Evolutionary conservation across 1,284 basidiomycete species (phyloP).

Genomic region (Waitea zeae): DNA sequence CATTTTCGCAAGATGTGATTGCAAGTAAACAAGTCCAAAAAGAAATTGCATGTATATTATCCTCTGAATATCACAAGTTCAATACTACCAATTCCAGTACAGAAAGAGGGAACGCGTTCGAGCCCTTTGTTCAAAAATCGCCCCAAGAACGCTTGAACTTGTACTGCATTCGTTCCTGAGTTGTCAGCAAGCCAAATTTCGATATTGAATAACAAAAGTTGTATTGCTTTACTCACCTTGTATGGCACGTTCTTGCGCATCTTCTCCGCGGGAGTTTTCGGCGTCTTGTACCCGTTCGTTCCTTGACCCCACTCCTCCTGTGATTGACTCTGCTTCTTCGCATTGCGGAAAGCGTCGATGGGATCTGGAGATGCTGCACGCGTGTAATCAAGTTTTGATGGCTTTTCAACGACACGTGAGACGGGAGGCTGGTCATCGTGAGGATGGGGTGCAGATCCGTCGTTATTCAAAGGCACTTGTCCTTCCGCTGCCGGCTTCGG

Average conservation of each 20-base stretch:
- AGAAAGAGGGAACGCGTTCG: too few species aligned
- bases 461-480: slow-evolving; percentile 10
- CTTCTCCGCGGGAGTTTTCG: slow-evolving; percentile 47
- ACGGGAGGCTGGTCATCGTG: slow-evolving; percentile 5
- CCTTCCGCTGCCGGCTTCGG: slow-evolving; percentile 9
- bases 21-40: too few species aligned
- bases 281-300: slow-evolving; percentile 57
- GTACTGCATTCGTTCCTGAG: slow-evolving; percentile 57
- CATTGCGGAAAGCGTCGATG: slow-evolving; percentile 35
- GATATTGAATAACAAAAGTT: slow-evolving; percentile 4
- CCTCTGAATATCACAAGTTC: too few species aligned
- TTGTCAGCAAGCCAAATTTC: slow-evolving; percentile 21
- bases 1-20: too few species aligned
- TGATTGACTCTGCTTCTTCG: slow-evolving; percentile 25
- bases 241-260: slow-evolving; percentile 71
- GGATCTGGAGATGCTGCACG: slow-evolving; percentile 45
- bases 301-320: slow-evolving; percentile 60
- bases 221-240: slow-evolving; percentile 53
- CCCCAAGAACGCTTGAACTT: slow-evolving; percentile 77
- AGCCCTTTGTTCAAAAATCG: slow-evolving; percentile 68
- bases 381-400: slow-evolving; percentile 27
- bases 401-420: slow-evolving; percentile 6
- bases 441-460: slow-evolving; percentile 9
- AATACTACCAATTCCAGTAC: too few species aligned
- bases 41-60: too few species aligned